A percentile compares a stretch with the other conserved stretches of the same genome.
Evolutionary conservation across 345 rosid genomes (phyloP).

Genomic region (Kernera saxatilis): DNA sequence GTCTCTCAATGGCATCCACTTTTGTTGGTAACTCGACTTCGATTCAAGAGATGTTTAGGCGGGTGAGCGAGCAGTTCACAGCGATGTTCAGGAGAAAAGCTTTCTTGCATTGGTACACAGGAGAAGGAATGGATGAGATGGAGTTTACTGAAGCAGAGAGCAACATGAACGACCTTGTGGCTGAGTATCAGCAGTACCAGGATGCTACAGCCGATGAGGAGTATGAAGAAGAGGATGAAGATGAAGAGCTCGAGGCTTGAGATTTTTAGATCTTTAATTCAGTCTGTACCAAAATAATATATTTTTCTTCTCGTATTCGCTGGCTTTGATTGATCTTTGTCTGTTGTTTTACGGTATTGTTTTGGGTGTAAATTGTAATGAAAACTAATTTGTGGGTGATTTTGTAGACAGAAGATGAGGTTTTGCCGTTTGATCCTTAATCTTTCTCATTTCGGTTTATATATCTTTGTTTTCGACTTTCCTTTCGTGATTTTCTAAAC

Average conservation of each 20-base stretch:
- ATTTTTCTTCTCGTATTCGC: not conserved
- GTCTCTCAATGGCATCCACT: slow-evolving; percentile 25
- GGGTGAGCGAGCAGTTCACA: slow-evolving; percentile 28
- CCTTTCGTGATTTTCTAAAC: too few species aligned
- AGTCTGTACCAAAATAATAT: slow-evolving; percentile 7
- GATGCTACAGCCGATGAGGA: slow-evolving; percentile 30
- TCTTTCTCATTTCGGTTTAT: not conserved
- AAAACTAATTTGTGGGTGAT: slow-evolving; percentile 2
- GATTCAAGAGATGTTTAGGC: slow-evolving; percentile 30
- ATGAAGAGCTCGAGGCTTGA: slow-evolving; percentile 12
- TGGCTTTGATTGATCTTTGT: slow-evolving; percentile 15
- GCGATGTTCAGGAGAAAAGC: slow-evolving; percentile 30
- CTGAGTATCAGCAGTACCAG: slow-evolving; percentile 34
- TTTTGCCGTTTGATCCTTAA: not conserved
- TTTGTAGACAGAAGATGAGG: not conserved
- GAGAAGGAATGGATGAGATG: slow-evolving; percentile 30
- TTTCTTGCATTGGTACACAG: slow-evolving; percentile 33
- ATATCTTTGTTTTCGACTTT: too few species aligned
- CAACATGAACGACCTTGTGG: slow-evolving; percentile 34
- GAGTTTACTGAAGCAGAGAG: slow-evolving; percentile 28
- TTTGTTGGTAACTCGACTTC: slow-evolving; percentile 26
- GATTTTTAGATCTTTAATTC: not conserved
- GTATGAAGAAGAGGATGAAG: slow-evolving; percentile 27
- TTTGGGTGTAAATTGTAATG: slow-evolving; percentile 20
- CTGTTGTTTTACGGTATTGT: not conserved